Conservation (phyloP, 2,329 filamentous ascomycete genomes). For the Thielaviopsis euricoi region DNA sequence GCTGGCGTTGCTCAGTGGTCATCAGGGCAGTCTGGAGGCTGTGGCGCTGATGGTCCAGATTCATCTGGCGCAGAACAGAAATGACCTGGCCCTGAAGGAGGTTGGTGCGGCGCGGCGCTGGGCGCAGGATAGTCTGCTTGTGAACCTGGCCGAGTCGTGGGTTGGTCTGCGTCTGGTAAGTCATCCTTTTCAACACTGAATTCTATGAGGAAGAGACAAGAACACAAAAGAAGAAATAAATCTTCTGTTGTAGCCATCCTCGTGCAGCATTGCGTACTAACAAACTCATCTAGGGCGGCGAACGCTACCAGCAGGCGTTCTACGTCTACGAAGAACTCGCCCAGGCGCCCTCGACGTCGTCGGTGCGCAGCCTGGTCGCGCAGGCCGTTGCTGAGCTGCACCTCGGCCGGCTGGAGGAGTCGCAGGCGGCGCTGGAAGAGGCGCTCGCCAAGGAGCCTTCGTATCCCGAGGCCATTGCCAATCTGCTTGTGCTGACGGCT, state of each 20-base stretch:
- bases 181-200: no score
- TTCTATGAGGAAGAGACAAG: no score
- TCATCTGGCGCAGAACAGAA: constrained; percentile 77
- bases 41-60: constrained; percentile 86
- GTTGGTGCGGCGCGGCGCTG: constrained; percentile 73
- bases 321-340: constrained; percentile 97
- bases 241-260: no score
- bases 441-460: constrained; percentile 58
- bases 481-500: constrained; percentile 62
- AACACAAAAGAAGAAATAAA: no score
- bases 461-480: constrained; percentile 63
- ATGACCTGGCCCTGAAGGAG: constrained; percentile 81
- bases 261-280: no score
- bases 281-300: constrained; percentile 78
- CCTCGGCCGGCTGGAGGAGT: constrained; percentile 74
- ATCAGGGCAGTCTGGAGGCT: constrained; percentile 67
- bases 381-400: constrained; percentile 88
- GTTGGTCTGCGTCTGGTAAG: constrained; percentile 71
- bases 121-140: constrained; percentile 85
- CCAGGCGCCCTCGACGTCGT: constrained; percentile 66
- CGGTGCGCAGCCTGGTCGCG: constrained; percentile 58
- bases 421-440: constrained; percentile 69
- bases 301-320: constrained; percentile 91
- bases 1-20: constrained; percentile 58
- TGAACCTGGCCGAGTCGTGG: constrained; percentile 93